Percentiles rank a stretch among this genome's conserved stretches.
These are phyloP conservation scores for Berkeleyomyces basicola DNA, from an alignment of 2,329 filamentous ascomycete species.

Conservation along the genomic window DNA sequence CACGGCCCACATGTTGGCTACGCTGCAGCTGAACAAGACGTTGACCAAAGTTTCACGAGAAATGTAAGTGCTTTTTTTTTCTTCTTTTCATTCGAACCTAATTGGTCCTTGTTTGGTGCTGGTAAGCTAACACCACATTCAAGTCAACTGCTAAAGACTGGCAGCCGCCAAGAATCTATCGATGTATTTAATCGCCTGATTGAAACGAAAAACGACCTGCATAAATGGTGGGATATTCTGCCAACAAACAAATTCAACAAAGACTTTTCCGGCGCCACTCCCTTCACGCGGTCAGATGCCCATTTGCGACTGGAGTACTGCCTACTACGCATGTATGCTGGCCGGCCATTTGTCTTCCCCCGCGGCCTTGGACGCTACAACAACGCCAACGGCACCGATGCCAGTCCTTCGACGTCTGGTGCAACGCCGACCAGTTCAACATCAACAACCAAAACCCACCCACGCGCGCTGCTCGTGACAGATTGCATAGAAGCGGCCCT, in stretches of 20 bases:
- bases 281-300: constrained; percentile 30
- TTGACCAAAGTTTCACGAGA: constrained; percentile 25
- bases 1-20: constrained; percentile 30
- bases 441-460: constrained; percentile 18
- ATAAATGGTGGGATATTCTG: constrained; percentile 24
- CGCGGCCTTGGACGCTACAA: constrained; percentile 9
- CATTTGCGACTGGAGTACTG: constrained; percentile 37
- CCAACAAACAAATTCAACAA: constrained; percentile 21
- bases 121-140: background rate
- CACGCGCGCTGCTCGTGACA: constrained; percentile 25
- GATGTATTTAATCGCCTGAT: constrained; percentile 22
- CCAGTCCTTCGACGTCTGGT: constrained; percentile 5
- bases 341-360: constrained; percentile 35
- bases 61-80: constrained; percentile 19
- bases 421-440: constrained; percentile 17
- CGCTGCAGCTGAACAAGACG: constrained; percentile 23
- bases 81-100: too few relatives aligned
- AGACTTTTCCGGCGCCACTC: constrained; percentile 18
- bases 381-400: background rate
- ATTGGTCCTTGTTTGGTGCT: background rate
- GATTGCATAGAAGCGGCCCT: constrained; percentile 37
- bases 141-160: constrained; percentile 22
- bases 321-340: constrained; percentile 35
- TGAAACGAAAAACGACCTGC: constrained; percentile 23
- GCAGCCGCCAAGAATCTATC: constrained; percentile 20